phyloP scores from a whole-genome alignment of 2,329 filamentous ascomycete genomes.

The Aspergillus caelatus region DNA sequence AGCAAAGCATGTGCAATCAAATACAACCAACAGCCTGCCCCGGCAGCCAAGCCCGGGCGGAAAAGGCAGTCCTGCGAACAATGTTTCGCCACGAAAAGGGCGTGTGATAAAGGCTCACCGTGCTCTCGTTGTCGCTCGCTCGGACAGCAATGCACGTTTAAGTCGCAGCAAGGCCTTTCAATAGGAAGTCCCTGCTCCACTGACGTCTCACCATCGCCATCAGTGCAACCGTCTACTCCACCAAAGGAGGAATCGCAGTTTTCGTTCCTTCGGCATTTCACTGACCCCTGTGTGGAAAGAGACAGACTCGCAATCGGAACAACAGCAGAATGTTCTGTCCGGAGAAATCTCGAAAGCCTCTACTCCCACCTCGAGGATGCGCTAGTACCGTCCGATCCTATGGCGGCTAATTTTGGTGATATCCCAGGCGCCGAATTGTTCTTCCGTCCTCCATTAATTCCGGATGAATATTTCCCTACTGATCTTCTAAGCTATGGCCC shows the following conservation, averaged over 20 bases:
- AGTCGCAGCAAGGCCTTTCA: constrained; percentile 6
- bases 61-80: constrained; percentile 34
- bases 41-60: constrained; percentile 31
- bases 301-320: constrained; percentile 35
- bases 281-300: constrained; percentile 29
- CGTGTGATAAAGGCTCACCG: constrained; percentile 28
- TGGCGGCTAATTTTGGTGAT: constrained; percentile 16
- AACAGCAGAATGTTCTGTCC: constrained; percentile 32
- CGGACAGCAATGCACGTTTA: constrained; percentile 26
- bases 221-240: constrained; percentile 1
- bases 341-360: constrained; percentile 29
- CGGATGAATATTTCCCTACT: constrained; percentile 21
- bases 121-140: constrained; percentile 30
- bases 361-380: constrained; percentile 32
- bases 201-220: constrained; percentile 4
- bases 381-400: constrained; percentile 24
- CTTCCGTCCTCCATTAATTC: constrained; percentile 12
- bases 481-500: constrained; percentile 21
- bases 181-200: not conserved
- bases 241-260: constrained; percentile 22
- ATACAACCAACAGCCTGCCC: constrained; percentile 29
- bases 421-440: constrained; percentile 16
- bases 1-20: constrained; percentile 34
- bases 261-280: constrained; percentile 33
- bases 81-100: constrained; percentile 29